Base-by-base conservation (phyloP, 257 asterid genomes). In the Ballota nigra region DNA sequence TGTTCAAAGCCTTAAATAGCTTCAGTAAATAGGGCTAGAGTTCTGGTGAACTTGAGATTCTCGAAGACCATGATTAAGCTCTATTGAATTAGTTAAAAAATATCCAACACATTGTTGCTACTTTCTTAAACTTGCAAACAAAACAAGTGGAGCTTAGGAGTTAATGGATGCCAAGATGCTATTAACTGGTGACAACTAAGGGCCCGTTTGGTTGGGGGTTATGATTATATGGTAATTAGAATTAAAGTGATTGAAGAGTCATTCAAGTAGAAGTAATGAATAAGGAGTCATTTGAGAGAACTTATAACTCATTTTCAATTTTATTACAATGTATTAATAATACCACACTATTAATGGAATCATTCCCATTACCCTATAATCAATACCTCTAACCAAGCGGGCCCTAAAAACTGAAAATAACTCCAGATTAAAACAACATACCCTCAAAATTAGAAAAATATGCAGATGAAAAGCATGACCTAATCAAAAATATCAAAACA, bases 361-460 rank as follows among this genome's bases (percentile, higher is more conserved):
- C n/a, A n/a, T n/a, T n/a, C n/a, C n/a, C n/a, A n/a, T n/a, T n/a
- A n/a, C n/a, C n/a, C n/a, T n/a, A n/a, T n/a, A n/a, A n/a, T n/a
- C n/a, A n/a, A n/a, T n/a, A n/a, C n/a, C n/a, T n/a, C n/a, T n/a
- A n/a, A n/a, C n/a, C n/a, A n/a, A n/a, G n/a, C n/a, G n/a, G n/a
- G n/a, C n/a, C n/a, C n/a, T n/a, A n/a, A n/a, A n/a, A n/a, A n/a
- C 28, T 51, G 10, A 19, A 55, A n/a, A 43, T 41, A 68, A 52
- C 26, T 53, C 70, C 31, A 67, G 45, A 68, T 20, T 66, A 18
- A 55, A 29, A n/a, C 52, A 72, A 23, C 31, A 36, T 64, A 53
- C 16, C 23, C 47, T 64, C 56, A 41, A 41, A 29, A 11, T 4
- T 6, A 29, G 70, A 41, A 10, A 40, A 59, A 4, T 41, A 1